Evolutionary conservation across 2,329 filamentous ascomycete species (phyloP).

Genomic region (Cadophora gregata): DNA sequence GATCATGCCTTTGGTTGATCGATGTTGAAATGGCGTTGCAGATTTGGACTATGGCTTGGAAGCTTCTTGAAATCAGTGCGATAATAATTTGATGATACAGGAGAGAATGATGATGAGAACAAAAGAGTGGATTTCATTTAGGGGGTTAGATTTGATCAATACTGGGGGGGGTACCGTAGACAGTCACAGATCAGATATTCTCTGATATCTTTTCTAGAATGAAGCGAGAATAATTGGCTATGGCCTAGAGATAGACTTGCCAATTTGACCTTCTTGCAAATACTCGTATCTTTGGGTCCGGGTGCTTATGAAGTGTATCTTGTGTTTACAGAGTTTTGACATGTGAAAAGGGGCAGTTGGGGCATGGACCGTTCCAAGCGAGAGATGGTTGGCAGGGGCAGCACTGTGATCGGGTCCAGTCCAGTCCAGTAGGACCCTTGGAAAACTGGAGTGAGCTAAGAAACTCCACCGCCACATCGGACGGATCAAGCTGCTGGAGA

Average conservation of each 20-base stretch:
- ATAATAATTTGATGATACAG: neutral
- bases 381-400: constrained; percentile 4
- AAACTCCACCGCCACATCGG: neutral
- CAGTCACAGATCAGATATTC: constrained; percentile 16
- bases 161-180: constrained; percentile 17
- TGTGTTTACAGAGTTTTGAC: constrained; percentile 1
- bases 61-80: neutral
- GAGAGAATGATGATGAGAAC: neutral
- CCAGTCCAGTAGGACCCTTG: constrained; percentile 1
- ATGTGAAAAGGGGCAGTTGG: constrained; percentile 14
- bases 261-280: constrained; percentile 10
- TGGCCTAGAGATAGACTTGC: constrained; percentile 12
- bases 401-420: constrained; percentile 12
- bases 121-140: constrained; percentile 1
- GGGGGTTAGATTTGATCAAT: constrained; percentile 8
- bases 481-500: neutral
- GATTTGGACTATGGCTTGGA: constrained; percentile 6
- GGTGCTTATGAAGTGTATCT: neutral
- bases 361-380: constrained; percentile 1
- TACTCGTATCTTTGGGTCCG: neutral
- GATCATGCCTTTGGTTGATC: neutral
- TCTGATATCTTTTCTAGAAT: constrained; percentile 6
- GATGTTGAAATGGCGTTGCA: neutral
- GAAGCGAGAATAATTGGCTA: constrained; percentile 2
- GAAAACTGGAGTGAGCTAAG: constrained; percentile 10